Conservation (phyloP, 164 flowering plant species). For the Nymphaea thermarum region DNA sequence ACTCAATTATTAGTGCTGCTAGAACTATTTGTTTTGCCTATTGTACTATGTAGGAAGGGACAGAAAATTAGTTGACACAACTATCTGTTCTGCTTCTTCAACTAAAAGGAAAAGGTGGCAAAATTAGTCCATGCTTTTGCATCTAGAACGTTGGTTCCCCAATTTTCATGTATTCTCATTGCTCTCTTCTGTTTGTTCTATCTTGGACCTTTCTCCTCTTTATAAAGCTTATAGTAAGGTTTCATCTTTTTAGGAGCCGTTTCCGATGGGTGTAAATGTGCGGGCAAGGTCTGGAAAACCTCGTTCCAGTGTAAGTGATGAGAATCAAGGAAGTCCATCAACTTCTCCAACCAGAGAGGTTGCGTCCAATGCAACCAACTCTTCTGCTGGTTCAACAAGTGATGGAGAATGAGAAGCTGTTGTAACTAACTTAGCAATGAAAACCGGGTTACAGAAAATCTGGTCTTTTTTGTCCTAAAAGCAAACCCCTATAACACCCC, state of each 20-base stretch:
- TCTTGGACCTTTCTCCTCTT: too few relatives aligned
- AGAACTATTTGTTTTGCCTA: too few relatives aligned
- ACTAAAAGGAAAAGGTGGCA: too few relatives aligned
- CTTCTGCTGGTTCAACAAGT: constrained; percentile 35
- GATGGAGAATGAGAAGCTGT: constrained; percentile 23
- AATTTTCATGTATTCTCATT: too few relatives aligned
- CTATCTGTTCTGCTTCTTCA: too few relatives aligned
- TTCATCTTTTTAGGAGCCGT: constrained; percentile 50
- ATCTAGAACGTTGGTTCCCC: too few relatives aligned
- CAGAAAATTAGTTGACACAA: too few relatives aligned
- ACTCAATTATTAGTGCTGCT: too few relatives aligned
- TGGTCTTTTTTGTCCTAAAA: background rate
- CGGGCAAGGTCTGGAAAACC: constrained; percentile 44
- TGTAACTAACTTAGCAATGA: background rate
- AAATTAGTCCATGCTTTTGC: too few relatives aligned
- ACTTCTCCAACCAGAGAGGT: constrained; percentile 34
- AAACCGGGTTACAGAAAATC: background rate
- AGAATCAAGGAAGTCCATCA: constrained; percentile 36
- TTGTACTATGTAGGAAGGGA: too few relatives aligned
- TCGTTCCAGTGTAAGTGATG: constrained; percentile 27
- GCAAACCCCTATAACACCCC: background rate
- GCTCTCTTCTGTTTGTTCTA: too few relatives aligned
- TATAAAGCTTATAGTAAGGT: too few relatives aligned
- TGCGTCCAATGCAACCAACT: constrained; percentile 25
- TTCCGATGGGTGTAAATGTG: constrained; percentile 67